These are phyloP conservation scores for Aspergillaceae sp. DNA, from an alignment of 2,329 filamentous ascomycete species.

Conservation along the genomic window DNA sequence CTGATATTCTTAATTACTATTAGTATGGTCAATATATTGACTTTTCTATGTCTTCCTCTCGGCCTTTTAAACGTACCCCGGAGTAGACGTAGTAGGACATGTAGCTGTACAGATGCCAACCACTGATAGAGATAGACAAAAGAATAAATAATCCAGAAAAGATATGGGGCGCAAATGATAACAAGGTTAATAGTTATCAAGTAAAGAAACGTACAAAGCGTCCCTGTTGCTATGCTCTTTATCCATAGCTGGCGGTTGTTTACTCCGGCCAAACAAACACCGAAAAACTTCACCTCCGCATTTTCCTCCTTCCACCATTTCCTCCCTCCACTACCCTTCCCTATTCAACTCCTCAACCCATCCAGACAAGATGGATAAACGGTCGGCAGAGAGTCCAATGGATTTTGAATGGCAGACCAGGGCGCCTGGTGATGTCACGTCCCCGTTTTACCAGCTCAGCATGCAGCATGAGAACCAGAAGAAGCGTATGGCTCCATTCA, in stretches of 20 bases:
- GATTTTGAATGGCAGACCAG: constrained; percentile 43
- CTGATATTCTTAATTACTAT: too few relatives aligned
- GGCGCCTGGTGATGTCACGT: constrained; percentile 37
- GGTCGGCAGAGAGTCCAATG: constrained; percentile 41
- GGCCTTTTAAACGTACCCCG: too few relatives aligned
- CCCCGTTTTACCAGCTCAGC: constrained; percentile 41
- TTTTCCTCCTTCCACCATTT: constrained; percentile 16
- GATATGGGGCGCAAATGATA: neutral
- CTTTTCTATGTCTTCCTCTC: too few relatives aligned
- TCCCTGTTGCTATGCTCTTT: neutral
- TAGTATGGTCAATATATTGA: too few relatives aligned
- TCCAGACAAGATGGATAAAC: constrained; percentile 25
- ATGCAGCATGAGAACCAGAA: constrained; percentile 33
- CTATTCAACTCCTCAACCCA: constrained; percentile 3
- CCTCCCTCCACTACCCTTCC: constrained; percentile 7
- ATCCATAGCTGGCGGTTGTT: neutral
- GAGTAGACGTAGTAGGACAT: too few relatives aligned
- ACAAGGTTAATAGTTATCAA: too few relatives aligned
- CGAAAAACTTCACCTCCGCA: constrained; percentile 1
- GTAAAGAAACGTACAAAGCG: neutral
- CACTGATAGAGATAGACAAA: too few relatives aligned
- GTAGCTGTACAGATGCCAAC: too few relatives aligned
- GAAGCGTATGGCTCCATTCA: constrained; percentile 32
- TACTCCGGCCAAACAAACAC: constrained; percentile 1
- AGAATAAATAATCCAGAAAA: neutral